Evolutionary conservation across 345 rosid genomes (phyloP).

Genomic region (Acer negundo): DNA sequence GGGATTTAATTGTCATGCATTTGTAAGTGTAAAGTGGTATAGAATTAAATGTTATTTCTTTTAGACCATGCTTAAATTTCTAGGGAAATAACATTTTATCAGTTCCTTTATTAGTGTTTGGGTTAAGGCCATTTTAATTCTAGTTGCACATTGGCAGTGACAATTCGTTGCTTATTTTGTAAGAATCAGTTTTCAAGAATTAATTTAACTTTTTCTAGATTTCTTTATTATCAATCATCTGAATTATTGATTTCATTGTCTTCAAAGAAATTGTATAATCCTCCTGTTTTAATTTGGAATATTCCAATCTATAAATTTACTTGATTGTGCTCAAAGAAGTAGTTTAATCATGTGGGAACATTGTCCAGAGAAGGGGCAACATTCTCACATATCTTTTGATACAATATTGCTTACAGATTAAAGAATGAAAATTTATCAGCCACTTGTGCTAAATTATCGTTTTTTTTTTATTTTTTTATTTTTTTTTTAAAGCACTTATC

Average conservation of each 20-base stretch:
- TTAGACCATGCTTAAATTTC: constrained; percentile 1
- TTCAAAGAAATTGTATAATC: background rate
- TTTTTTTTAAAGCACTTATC: background rate
- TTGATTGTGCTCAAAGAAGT: background rate
- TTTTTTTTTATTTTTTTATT: background rate
- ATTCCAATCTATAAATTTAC: background rate
- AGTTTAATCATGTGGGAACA: background rate
- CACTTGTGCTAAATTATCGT: background rate
- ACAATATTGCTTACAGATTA: background rate
- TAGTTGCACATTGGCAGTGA: background rate
- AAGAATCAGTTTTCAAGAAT: background rate
- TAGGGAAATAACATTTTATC: background rate
- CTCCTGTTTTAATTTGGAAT: background rate
- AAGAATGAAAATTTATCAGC: background rate
- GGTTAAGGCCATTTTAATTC: background rate
- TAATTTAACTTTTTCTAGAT: background rate
- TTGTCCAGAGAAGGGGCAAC: background rate
- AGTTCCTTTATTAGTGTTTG: background rate
- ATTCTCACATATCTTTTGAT: background rate
- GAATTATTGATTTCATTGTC: background rate
- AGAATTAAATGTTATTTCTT: background rate
- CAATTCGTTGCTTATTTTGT: background rate
- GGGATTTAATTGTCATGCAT: background rate
- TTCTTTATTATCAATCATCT: background rate
- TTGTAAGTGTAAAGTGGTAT: background rate